Percentiles rank a stretch among this genome's conserved stretches.
Evolutionary conservation across 352 stramenopile species (phyloP).

Genomic region (Phytophthora palmivora): DNA sequence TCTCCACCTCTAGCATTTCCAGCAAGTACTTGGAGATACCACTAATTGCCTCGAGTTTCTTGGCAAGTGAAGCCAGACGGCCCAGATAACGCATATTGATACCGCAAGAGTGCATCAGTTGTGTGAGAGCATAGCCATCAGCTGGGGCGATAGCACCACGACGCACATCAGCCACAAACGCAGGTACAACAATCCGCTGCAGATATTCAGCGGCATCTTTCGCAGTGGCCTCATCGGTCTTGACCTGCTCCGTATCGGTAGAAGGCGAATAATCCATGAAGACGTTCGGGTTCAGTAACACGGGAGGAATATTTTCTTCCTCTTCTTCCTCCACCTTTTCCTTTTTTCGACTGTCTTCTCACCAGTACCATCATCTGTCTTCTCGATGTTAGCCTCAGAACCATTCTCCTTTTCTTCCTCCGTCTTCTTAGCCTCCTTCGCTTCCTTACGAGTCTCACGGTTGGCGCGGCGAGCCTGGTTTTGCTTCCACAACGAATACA

Average conservation of each 20-base stretch:
- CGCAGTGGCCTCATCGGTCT: slow-evolving; percentile 72
- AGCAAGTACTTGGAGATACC: slow-evolving; percentile 93
- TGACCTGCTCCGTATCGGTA: slow-evolving; percentile 65
- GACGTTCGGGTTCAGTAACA: slow-evolving; percentile 89
- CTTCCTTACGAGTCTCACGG: slow-evolving; percentile 55
- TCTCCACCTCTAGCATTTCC: slow-evolving; percentile 96
- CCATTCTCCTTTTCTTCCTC: slow-evolving; percentile 36
- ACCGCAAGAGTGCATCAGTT: slow-evolving; percentile 94
- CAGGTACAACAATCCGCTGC: slow-evolving; percentile 86
- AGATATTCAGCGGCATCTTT: slow-evolving; percentile 86
- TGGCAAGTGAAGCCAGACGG: slow-evolving; percentile 87
- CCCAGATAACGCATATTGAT: slow-evolving; percentile 98
- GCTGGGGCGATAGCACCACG: slow-evolving; percentile 80
- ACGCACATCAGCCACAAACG: slow-evolving; percentile 87
- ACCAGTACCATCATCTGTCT: slow-evolving; percentile 39
- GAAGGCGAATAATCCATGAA: slow-evolving; percentile 91
- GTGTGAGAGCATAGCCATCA: slow-evolving; percentile 93
- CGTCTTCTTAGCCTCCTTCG: slow-evolving; percentile 55
- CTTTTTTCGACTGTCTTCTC: too few species aligned
- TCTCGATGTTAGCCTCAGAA: slow-evolving; percentile 24
- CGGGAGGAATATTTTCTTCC: slow-evolving; percentile 59
- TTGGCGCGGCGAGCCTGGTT: slow-evolving; percentile 75
- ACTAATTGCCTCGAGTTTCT: slow-evolving; percentile 87
- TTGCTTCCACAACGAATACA: slow-evolving; percentile 92
- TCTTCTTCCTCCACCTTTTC: slow-evolving; percentile 57